These are phyloP conservation scores for Penium margaritaceum DNA, from an alignment of 139 green algal species.

Conservation along the genomic window DNA sequence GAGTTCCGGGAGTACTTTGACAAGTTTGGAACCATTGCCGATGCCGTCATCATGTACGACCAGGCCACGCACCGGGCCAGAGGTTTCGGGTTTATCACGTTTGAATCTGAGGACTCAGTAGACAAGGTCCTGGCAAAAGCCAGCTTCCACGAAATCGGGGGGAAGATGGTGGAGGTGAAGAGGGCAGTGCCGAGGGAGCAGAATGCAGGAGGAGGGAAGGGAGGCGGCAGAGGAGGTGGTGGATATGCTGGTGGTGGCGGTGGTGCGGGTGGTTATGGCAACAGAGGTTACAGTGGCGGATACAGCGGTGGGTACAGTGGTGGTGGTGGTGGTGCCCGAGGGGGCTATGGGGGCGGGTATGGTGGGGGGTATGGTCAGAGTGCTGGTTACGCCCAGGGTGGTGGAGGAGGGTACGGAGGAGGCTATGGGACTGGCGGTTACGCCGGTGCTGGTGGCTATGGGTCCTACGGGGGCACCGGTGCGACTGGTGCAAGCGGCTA, in stretches of 20 bases:
- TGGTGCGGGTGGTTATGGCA: too few relatives aligned
- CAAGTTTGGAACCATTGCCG: slow-evolving; percentile 68
- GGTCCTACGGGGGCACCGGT: background rate
- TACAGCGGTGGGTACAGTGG: too few relatives aligned
- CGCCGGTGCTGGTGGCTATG: background rate
- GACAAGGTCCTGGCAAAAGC: slow-evolving; percentile 59
- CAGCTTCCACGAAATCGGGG: slow-evolving; percentile 78
- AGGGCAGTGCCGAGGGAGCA: slow-evolving; percentile 21
- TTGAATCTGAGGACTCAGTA: slow-evolving; percentile 71
- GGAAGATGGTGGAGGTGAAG: slow-evolving; percentile 62
- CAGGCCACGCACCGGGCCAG: slow-evolving; percentile 78
- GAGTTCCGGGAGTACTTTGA: slow-evolving; percentile 65
- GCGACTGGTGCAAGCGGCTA: background rate
- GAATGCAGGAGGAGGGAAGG: too few relatives aligned
- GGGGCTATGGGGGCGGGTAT: background rate
- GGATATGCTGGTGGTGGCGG: too few relatives aligned
- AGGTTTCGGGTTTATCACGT: slow-evolving; percentile 93
- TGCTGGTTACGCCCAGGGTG: slow-evolving; percentile 49
- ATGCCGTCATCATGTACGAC: slow-evolving; percentile 89
- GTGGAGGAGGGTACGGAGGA: slow-evolving; percentile 9
- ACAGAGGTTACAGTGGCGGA: too few relatives aligned
- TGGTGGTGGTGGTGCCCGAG: background rate
- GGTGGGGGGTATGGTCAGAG: background rate
- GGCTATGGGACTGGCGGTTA: background rate
- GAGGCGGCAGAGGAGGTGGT: too few relatives aligned